A percentile compares a stretch with the other conserved stretches of the same genome.
phyloP scores from a whole-genome alignment of 352 stramenopile genomes.

The Elongisporangium anandrum region DNA sequence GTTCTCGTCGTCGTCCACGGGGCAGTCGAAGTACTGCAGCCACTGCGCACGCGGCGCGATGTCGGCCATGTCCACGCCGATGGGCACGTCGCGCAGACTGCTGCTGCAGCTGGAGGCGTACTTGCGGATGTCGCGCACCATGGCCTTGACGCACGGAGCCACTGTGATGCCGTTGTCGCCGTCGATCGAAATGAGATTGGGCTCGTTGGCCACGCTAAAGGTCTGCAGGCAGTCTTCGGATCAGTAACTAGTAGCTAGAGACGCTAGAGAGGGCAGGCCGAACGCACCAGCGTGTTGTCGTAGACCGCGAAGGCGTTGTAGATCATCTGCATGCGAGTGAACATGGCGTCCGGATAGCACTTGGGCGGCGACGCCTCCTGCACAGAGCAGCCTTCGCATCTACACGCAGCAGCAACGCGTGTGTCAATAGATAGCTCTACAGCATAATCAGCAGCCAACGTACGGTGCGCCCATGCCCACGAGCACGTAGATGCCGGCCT shows the following conservation, averaged over 20 bases:
- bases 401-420: background rate
- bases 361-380: conserved; percentile 17
- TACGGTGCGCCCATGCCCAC: conserved; percentile 33
- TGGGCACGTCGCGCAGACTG: conserved; percentile 45
- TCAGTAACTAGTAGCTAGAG: background rate
- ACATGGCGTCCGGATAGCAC: conserved; percentile 29
- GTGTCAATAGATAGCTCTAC: background rate
- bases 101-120: conserved; percentile 42
- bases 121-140: conserved; percentile 47
- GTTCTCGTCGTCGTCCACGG: conserved; percentile 47
- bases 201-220: conserved; percentile 59
- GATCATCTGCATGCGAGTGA: conserved; percentile 32
- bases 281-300: conserved; percentile 24
- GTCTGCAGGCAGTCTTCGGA: conserved; percentile 5
- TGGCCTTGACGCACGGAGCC: conserved; percentile 62
- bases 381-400: conserved; percentile 30
- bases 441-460: background rate
- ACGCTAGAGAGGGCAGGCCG: background rate
- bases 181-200: conserved; percentile 37
- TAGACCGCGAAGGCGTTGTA: conserved; percentile 38
- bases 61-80: conserved; percentile 63
- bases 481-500: conserved; percentile 36
- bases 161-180: conserved; percentile 17
- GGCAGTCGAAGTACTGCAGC: conserved; percentile 60
- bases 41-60: conserved; percentile 44